Evolutionary conservation across 2,329 filamentous ascomycete species (phyloP).

Genomic region (Apiospora hydei): DNA sequence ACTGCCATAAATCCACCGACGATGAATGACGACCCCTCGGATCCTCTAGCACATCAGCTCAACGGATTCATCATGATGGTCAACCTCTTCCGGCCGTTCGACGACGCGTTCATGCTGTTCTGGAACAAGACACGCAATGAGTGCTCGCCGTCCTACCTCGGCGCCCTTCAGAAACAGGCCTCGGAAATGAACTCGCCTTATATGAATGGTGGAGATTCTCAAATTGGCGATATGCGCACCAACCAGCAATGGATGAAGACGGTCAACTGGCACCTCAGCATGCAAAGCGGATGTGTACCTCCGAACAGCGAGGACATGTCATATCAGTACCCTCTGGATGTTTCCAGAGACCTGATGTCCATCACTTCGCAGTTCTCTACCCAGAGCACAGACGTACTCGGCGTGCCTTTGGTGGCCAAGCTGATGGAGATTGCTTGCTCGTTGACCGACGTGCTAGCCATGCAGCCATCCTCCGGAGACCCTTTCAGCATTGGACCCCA

Average conservation of each 20-base stretch:
- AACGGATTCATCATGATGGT: slow-evolving; percentile 66
- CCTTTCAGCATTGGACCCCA: slow-evolving; percentile 72
- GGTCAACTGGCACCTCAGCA: slow-evolving; percentile 67
- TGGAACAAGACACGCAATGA: slow-evolving; percentile 72
- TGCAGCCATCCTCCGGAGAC: slow-evolving; percentile 65
- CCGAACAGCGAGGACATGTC: slow-evolving; percentile 60
- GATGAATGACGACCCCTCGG: slow-evolving; percentile 65
- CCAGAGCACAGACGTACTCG: slow-evolving; percentile 76
- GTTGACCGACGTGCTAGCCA: slow-evolving; percentile 75
- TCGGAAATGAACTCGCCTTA: slow-evolving; percentile 58
- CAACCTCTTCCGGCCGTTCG: slow-evolving; percentile 70
- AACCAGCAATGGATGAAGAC: slow-evolving; percentile 73
- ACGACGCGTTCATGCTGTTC: slow-evolving; percentile 66
- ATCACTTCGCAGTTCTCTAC: slow-evolving; percentile 77
- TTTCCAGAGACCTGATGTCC: slow-evolving; percentile 68
- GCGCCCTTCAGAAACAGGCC: slow-evolving; percentile 68
- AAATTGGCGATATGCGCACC: slow-evolving; percentile 61
- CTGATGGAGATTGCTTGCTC: slow-evolving; percentile 79
- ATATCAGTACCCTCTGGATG: slow-evolving; percentile 69
- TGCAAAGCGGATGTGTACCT: slow-evolving; percentile 60
- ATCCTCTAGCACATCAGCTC: slow-evolving; percentile 60
- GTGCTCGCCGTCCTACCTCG: slow-evolving; percentile 64
- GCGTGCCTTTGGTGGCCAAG: slow-evolving; percentile 81
- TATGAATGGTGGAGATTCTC: slow-evolving; percentile 59
- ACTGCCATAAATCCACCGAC: slow-evolving; percentile 72